phyloP scores from a whole-genome alignment of 768 basidiomycete genomes.

The Clitopilus passeckerianus region DNA sequence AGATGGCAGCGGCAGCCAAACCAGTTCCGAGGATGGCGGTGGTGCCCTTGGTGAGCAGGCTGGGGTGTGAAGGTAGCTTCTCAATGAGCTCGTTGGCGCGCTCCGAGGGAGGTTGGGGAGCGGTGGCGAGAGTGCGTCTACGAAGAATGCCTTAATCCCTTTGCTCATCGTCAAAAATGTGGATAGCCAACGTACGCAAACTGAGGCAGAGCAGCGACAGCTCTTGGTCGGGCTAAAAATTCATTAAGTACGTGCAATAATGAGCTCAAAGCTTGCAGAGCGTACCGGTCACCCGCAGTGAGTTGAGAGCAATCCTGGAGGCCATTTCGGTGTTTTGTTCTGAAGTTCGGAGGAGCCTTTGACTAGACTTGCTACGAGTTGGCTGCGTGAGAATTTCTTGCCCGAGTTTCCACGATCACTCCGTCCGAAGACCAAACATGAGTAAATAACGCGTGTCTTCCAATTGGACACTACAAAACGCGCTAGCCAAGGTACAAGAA shows the following conservation, averaged over 20 bases:
- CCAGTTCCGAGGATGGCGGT: constrained; percentile 89
- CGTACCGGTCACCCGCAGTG: constrained; percentile 51
- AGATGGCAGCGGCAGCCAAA: constrained; percentile 86
- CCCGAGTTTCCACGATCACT: constrained; percentile 1
- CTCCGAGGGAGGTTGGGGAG: constrained; percentile 64
- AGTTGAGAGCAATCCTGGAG: constrained; percentile 65
- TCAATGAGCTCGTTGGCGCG: constrained; percentile 89
- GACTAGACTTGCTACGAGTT: neutral
- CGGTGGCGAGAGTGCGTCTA: constrained; percentile 64
- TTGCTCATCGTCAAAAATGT: constrained; percentile 1
- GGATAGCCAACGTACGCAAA: constrained; percentile 40
- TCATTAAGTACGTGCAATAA: neutral
- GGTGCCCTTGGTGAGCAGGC: constrained; percentile 93
- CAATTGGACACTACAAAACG: neutral
- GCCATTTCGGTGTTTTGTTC: constrained; percentile 42
- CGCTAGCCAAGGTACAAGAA: neutral
- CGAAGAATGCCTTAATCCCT: constrained; percentile 6
- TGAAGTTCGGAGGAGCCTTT: constrained; percentile 18
- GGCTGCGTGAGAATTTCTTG: neutral
- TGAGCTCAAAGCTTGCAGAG: neutral
- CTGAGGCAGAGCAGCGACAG: constrained; percentile 41
- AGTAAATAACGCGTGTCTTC: neutral
- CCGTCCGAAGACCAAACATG: neutral
- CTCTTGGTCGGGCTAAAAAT: constrained; percentile 48
- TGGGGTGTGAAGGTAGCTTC: constrained; percentile 77